These are phyloP conservation scores for Phaffomyces antillensis DNA, from an alignment of 805 yeast genomes.

Conservation along the genomic window DNA sequence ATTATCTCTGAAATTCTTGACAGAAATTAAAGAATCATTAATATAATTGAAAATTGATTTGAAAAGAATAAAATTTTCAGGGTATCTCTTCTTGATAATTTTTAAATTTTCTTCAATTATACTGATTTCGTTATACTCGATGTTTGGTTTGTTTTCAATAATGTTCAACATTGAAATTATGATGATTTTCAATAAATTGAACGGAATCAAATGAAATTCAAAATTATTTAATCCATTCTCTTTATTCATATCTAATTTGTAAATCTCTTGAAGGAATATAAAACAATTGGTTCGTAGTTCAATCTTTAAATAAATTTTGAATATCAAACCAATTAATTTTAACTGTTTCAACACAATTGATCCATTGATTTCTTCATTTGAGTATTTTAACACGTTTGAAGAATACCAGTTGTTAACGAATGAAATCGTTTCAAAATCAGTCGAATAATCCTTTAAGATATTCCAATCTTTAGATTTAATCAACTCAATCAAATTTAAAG, in stretches of 20 bases:
- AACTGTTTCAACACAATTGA: conserved; percentile 5
- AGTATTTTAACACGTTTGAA: conserved; percentile 21
- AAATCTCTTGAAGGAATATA: conserved; percentile 10
- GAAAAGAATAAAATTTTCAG: conserved; percentile 21
- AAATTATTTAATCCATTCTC: conserved; percentile 20
- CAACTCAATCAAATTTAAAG: conserved; percentile 5
- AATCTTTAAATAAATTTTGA: conserved; percentile 15
- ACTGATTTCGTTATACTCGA: conserved; percentile 5
- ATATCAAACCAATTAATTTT: conserved; percentile 7
- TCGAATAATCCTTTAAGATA: conserved; percentile 7
- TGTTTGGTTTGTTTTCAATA: conserved; percentile 8
- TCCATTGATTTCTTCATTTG: conserved; percentile 13
- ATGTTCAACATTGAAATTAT: conserved; percentile 17
- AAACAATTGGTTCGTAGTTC: conserved; percentile 10
- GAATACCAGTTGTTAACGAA: conserved; percentile 32
- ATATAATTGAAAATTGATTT: conserved; percentile 11
- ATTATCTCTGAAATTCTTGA: neutral
- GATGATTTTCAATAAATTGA: conserved; percentile 20
- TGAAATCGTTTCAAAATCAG: conserved; percentile 1
- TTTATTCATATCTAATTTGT: conserved; percentile 8
- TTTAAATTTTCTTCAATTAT: conserved; percentile 13
- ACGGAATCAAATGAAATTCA: conserved; percentile 23
- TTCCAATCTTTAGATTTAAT: conserved; percentile 6
- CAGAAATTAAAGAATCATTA: neutral
- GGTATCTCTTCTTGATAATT: conserved; percentile 20